These are phyloP conservation scores for Porcisia hertigi DNA, from an alignment of 208 protist genomes.

Conservation along the genomic window DNA sequence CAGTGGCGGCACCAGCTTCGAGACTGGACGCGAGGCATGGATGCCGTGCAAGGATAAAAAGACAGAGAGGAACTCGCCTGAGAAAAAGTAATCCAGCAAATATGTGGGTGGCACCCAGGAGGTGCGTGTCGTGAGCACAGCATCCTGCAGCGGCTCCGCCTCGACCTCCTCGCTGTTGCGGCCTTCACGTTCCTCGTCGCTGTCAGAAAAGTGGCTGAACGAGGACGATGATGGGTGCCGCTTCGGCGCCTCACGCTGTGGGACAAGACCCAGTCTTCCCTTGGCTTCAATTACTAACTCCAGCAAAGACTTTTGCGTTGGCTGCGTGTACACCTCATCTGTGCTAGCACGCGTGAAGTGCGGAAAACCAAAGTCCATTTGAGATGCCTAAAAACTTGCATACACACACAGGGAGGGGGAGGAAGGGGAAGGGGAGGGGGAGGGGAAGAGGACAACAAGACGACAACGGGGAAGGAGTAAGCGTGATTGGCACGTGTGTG, in stretches of 20 bases:
- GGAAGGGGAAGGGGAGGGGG: not conserved
- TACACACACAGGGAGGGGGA: too few relatives aligned
- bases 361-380: constrained; percentile 45
- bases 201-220: constrained; percentile 25
- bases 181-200: constrained; percentile 23
- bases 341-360: constrained; percentile 53
- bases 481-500: not conserved
- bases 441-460: not conserved
- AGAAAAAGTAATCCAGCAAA: constrained; percentile 47
- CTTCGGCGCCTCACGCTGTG: constrained; percentile 40
- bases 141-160: constrained; percentile 7
- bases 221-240: constrained; percentile 8
- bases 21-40: constrained; percentile 30
- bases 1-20: constrained; percentile 43
- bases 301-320: constrained; percentile 67
- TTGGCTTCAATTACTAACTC: constrained; percentile 76
- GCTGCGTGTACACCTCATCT: constrained; percentile 19
- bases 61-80: constrained; percentile 37
- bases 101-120: constrained; percentile 49
- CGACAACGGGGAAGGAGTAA: not conserved
- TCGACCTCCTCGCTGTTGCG: constrained; percentile 1
- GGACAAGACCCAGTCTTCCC: constrained; percentile 46
- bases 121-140: constrained; percentile 42
- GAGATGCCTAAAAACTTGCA: not conserved
- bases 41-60: constrained; percentile 51